Conservation (phyloP, 1,139 yeast genomes). For the Wickerhamomyces sp. region DNA sequence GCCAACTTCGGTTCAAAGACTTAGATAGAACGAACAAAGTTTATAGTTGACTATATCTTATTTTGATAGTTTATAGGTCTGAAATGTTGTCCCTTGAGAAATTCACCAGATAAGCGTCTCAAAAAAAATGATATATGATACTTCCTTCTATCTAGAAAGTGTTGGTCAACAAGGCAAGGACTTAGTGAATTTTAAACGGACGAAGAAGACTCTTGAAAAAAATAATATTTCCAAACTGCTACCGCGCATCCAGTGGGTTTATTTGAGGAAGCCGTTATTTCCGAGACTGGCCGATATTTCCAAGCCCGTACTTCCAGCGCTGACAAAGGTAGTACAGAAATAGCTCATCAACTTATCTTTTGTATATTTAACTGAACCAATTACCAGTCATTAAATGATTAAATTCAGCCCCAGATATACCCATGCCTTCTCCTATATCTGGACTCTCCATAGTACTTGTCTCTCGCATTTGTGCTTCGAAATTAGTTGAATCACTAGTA, state of each 20-base stretch:
- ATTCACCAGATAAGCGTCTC: too few species aligned
- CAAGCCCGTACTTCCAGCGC: background rate
- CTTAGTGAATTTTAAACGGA: background rate
- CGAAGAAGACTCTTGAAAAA: background rate
- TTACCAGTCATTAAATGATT: background rate
- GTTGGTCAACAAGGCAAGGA: background rate
- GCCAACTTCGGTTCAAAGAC: too few species aligned
- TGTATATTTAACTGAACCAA: slow-evolving; percentile 10
- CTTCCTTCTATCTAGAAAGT: too few species aligned
- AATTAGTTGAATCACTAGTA: background rate
- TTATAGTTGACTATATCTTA: too few species aligned
- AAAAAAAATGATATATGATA: too few species aligned
- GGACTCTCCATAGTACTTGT: background rate
- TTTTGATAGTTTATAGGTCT: too few species aligned
- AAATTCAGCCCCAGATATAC: slow-evolving; percentile 2
- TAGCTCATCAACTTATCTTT: too few species aligned
- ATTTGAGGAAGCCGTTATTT: background rate
- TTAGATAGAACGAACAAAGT: too few species aligned
- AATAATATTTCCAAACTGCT: too few species aligned
- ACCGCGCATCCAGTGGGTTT: background rate
- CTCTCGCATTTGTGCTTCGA: too few species aligned
- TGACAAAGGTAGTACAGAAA: background rate
- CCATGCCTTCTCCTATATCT: background rate
- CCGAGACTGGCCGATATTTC: background rate
- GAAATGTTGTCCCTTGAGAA: too few species aligned